Base-by-base conservation (phyloP, 1,284 basidiomycete genomes). In the Ustilago xerochloae region DNA sequence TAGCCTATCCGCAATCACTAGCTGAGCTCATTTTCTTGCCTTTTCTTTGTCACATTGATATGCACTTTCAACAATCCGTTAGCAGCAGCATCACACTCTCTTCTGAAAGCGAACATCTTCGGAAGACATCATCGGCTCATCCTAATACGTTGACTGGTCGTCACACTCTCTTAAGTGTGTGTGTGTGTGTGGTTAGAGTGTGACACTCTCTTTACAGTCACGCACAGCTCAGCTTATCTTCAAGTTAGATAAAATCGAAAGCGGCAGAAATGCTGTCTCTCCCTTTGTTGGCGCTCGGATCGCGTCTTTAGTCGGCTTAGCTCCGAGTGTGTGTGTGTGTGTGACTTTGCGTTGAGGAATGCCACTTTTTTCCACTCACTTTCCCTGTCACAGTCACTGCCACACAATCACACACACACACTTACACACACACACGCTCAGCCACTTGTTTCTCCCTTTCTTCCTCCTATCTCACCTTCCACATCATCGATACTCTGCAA, bases 271-370 rank as follows among this genome's bases (percentile, higher is more conserved):
- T 16, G 29, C 30, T 16, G 26, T n/a, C 20, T 45, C 26, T 45
- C 26, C 26, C 8, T 45, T 20, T 12, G 7, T 45, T n/a, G n/a
- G n/a, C n/a, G n/a, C n/a, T n/a, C n/a, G n/a, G 45, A 22, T 46
- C 28, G 28, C 45, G 45, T 46, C 28, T 13, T n/a, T 18, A 29
- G 9, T 45, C 18, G 4, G n/a, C 24, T 51, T 51, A 51, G 49
- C 49, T 51, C 36, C 49, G 49, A 51, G 36, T 38, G 20, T 50
- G 46, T 32, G 46, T 41, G 38, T 41, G 18, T 41, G 18, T 41
- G 38, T 41, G 38, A 9, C 0, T 41, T n/a, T n/a, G n/a, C 38
- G 24, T 20, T 41, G 35, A 36, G 15, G 18, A 36, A 36, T 36
- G 35, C 35, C 35, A 36, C 35, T 36, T 36, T n/a, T n/a, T n/a